Percentiles rank a stretch among this genome's conserved stretches.
Evolutionary conservation across 106 monocot species (phyloP).

Genomic region (Amphibolis antarctica): DNA sequence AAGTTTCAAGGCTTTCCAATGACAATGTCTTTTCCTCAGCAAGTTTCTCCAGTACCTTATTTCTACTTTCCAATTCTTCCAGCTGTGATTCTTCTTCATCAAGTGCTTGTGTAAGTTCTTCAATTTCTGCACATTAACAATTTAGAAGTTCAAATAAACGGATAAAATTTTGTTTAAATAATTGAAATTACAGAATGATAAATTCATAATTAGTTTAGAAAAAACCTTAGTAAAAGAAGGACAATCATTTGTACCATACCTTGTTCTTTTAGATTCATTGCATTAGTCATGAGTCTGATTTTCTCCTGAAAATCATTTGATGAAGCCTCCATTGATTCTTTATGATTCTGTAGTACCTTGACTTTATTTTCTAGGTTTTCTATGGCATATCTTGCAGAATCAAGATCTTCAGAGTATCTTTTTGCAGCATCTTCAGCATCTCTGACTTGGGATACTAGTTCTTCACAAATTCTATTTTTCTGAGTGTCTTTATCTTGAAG

Average conservation of each 20-base stretch:
- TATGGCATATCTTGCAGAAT: slow-evolving; percentile 40
- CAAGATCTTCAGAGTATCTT: slow-evolving; percentile 39
- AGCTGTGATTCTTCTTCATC: slow-evolving; percentile 92
- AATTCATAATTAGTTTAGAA: background rate
- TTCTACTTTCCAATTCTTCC: slow-evolving; percentile 48
- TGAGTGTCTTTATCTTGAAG: slow-evolving; percentile 72
- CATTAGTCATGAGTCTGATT: slow-evolving; percentile 44
- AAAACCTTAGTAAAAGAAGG: background rate
- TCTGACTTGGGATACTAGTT: slow-evolving; percentile 74
- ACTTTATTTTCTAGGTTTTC: slow-evolving; percentile 41
- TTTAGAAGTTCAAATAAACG: background rate
- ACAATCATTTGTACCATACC: slow-evolving; percentile 28
- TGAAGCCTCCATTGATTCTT: slow-evolving; percentile 38
- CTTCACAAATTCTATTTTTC: slow-evolving; percentile 39
- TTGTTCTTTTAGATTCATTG: slow-evolving; percentile 71
- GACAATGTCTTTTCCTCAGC: slow-evolving; percentile 39
- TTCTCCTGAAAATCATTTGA: slow-evolving; percentile 33
- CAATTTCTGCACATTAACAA: slow-evolving; percentile 54
- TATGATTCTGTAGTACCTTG: slow-evolving; percentile 33
- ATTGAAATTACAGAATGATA: too few relatives aligned
- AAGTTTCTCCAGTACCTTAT: slow-evolving; percentile 36
- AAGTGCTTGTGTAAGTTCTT: slow-evolving; percentile 83
- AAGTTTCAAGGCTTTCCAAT: slow-evolving; percentile 60
- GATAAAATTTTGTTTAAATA: background rate
- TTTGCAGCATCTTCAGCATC: slow-evolving; percentile 52